Base-by-base conservation (phyloP, 441 rosid genomes). In the Dalechampia spathulata region DNA sequence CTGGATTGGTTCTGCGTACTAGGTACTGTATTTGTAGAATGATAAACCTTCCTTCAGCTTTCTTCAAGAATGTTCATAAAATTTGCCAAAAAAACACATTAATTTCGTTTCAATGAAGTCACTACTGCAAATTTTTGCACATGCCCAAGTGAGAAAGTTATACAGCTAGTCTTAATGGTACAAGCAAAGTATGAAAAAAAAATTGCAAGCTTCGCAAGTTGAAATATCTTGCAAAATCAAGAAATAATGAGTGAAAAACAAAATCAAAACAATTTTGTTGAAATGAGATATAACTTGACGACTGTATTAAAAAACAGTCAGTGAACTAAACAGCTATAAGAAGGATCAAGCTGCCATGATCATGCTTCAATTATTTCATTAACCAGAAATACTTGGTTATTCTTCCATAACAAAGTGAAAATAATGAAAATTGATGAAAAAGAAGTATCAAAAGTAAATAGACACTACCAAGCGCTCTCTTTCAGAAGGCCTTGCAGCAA, bases 401-500 rank as follows among this genome's bases (percentile, higher is more conserved):
- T 62, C 52, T 56, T 54, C 30, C 43, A 59, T 22, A 8, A 47
- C 48, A 58, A 25, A 26, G n/a, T 46, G 14, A 25, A 47, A 42
- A 28, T 10, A 60, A 52, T 16, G 5, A 15, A 37, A 48, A 13
- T 17, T 46, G 19, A 44, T 19, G 26, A 19, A 54, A 60, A 52
- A n/a, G 2, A 53, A 26, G 21, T 22, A 67, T 13, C 16, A 55
- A 41, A 55, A 62, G 59, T 50, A 52, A 55, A 57, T 32, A 38
- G 52, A 66, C 55, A 44, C 48, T 86, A 91, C 96, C 98, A 87
- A 72, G 53, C 96, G 96, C 69, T 82, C 87, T 72, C 98, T 84
- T 77, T 91, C 98, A 39, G 87, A 78, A 58, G 96, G 98, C 74
- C 74, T 91, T 68, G 96, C 98, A 37, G 96, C 90, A 82, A 90